A percentile compares a stretch with the other conserved stretches of the same genome.
Evolutionary conservation across 495 filamentous ascomycete species (phyloP).

Genomic region (Penicillium flavigenum): DNA sequence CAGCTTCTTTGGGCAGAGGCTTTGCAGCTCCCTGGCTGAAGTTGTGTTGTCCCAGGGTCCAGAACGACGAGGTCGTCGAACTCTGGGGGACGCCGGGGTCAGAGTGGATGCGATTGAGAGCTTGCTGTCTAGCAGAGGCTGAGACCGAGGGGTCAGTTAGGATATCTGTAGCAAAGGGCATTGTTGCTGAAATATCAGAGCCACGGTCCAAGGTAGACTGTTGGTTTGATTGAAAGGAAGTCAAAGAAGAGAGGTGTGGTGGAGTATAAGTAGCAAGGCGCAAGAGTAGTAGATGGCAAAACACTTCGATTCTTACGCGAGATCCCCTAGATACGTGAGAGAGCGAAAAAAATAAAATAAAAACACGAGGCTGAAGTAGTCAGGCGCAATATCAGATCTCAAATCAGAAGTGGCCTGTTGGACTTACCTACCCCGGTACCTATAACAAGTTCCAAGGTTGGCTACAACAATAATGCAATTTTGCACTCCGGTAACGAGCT

Average conservation of each 20-base stretch:
- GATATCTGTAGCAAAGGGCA: conserved; percentile 27
- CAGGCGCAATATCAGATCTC: conserved; percentile 1
- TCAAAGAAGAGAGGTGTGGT: not conserved
- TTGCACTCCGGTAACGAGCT: not conserved
- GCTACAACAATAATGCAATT: not conserved
- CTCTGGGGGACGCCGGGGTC: conserved; percentile 37
- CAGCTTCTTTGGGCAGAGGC: conserved; percentile 55
- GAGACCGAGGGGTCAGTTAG: conserved; percentile 24
- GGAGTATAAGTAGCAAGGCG: not conserved
- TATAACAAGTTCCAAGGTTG: not conserved
- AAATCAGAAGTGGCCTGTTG: conserved; percentile 20
- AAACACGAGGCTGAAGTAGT: not conserved
- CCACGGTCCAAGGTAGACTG: not conserved
- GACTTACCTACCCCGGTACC: conserved; percentile 15
- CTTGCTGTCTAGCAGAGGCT: conserved; percentile 21
- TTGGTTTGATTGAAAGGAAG: not conserved
- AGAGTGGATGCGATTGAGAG: conserved; percentile 27
- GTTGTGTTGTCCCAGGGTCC: conserved; percentile 56
- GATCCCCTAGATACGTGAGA: not conserved
- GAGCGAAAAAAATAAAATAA: not conserved
- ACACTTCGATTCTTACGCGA: not conserved
- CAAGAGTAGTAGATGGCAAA: not conserved
- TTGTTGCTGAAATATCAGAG: conserved; percentile 9
- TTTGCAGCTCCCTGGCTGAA: conserved; percentile 60
- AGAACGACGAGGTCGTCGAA: conserved; percentile 67